These are phyloP conservation scores for Sporobolomyces pararoseus DNA, from an alignment of 768 basidiomycete genomes.

Conservation along the genomic window DNA sequence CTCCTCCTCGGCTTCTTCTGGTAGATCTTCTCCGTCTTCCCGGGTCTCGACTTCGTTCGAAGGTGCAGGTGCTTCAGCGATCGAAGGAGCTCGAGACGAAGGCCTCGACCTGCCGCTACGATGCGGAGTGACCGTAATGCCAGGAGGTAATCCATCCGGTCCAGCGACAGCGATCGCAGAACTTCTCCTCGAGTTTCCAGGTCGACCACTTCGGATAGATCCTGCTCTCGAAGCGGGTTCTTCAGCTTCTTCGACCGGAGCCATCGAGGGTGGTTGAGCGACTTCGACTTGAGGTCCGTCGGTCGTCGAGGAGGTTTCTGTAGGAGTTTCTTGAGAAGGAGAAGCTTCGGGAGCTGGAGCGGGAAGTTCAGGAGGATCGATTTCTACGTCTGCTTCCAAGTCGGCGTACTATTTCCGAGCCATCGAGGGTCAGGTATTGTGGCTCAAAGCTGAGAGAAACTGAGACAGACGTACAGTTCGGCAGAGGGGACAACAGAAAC, in stretches of 20 bases:
- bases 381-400: slow-evolving; percentile 90
- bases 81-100: slow-evolving; percentile 13
- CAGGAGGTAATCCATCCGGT: slow-evolving; percentile 10
- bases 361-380: slow-evolving; percentile 51
- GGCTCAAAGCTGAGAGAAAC: no score
- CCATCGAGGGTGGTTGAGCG: slow-evolving; percentile 23
- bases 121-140: slow-evolving; percentile 9
- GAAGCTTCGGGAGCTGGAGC: not conserved
- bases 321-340: not conserved
- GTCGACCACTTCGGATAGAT: slow-evolving; percentile 29
- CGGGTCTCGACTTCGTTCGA: not conserved
- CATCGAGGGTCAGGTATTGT: not conserved
- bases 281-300: slow-evolving; percentile 29
- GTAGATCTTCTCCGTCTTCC: not conserved
- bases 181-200: not conserved
- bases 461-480: slow-evolving; percentile 56
- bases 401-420: slow-evolving; percentile 62
- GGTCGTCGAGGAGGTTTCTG: slow-evolving; percentile 3
- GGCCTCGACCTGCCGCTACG: slow-evolving; percentile 8
- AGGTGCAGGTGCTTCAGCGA: not conserved
- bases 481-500: slow-evolving; percentile 92
- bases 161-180: slow-evolving; percentile 15
- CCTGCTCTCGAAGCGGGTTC: slow-evolving; percentile 27
- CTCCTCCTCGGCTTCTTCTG: not conserved
- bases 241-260: slow-evolving; percentile 21